A percentile compares a stretch with the other conserved stretches of the same genome.
Conservation (phyloP, 331 rosid species). For the Quercus tomentella region DNA sequence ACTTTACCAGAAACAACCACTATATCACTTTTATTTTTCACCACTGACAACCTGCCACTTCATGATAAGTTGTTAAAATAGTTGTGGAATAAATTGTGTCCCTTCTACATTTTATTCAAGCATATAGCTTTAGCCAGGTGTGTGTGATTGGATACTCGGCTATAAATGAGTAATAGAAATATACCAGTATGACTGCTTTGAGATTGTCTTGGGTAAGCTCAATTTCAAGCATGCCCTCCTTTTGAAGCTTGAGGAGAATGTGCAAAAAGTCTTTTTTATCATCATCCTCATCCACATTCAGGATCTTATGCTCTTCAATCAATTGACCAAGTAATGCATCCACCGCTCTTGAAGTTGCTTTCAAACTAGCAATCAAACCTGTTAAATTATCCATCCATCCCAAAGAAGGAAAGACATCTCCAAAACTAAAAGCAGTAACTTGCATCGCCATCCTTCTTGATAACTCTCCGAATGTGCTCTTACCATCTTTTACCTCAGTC, state of each 20-base stretch:
- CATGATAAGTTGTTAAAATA: too few species aligned
- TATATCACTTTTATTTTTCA: too few species aligned
- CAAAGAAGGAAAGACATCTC: constrained; percentile 40
- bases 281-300: background rate
- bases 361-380: constrained; percentile 16
- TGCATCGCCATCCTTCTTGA: constrained; percentile 15
- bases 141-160: too few species aligned
- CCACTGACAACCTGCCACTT: too few species aligned
- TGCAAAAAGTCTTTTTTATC: constrained; percentile 30
- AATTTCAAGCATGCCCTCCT: background rate
- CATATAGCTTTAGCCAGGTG: too few species aligned
- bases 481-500: background rate
- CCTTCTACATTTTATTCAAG: too few species aligned
- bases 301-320: constrained; percentile 25
- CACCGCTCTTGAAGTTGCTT: constrained; percentile 1
- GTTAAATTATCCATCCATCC: constrained; percentile 42
- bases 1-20: too few species aligned
- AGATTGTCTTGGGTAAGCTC: constrained; percentile 21
- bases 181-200: constrained; percentile 40
- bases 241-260: constrained; percentile 30
- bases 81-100: too few species aligned
- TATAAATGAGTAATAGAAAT: background rate
- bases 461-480: background rate
- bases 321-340: constrained; percentile 33
- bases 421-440: constrained; percentile 6